Evolutionary conservation across 2,329 filamentous ascomycete genomes (phyloP).

Genomic region (Phymatotrichopsis omnivora): DNA sequence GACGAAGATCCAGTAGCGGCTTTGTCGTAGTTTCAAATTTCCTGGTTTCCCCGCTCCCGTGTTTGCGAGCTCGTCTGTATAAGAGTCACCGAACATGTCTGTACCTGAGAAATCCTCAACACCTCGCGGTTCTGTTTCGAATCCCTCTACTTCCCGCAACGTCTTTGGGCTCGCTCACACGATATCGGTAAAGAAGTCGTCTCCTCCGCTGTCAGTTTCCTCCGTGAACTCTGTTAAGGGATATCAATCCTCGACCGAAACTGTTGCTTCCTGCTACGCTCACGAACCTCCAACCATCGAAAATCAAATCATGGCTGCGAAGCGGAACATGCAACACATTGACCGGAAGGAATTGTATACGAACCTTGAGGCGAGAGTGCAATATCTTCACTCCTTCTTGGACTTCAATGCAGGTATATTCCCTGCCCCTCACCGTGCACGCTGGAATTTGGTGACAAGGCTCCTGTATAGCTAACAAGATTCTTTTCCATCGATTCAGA

Average conservation of each 20-base stretch:
- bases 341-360: conserved; percentile 63
- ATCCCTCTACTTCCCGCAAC: too few species aligned
- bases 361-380: conserved; percentile 56
- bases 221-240: conserved; percentile 14
- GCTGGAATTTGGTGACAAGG: background rate
- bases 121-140: too few species aligned
- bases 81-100: conserved; percentile 11
- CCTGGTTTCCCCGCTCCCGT: background rate
- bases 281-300: background rate
- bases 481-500: conserved; percentile 43
- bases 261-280: background rate
- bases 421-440: conserved; percentile 31
- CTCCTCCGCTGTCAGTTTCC: conserved; percentile 4
- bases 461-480: conserved; percentile 10
- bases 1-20: too few species aligned
- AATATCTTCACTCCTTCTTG: conserved; percentile 64
- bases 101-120: too few species aligned
- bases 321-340: conserved; percentile 44
- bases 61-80: background rate
- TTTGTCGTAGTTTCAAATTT: too few species aligned
- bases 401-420: conserved; percentile 62
- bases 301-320: background rate
- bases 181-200: conserved; percentile 14
- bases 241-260: conserved; percentile 8
- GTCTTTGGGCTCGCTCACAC: conserved; percentile 20